Percentiles rank a stretch among this genome's conserved stretches.
These are phyloP conservation scores for Vararia minispora DNA, from an alignment of 768 basidiomycete species.

Conservation along the genomic window DNA sequence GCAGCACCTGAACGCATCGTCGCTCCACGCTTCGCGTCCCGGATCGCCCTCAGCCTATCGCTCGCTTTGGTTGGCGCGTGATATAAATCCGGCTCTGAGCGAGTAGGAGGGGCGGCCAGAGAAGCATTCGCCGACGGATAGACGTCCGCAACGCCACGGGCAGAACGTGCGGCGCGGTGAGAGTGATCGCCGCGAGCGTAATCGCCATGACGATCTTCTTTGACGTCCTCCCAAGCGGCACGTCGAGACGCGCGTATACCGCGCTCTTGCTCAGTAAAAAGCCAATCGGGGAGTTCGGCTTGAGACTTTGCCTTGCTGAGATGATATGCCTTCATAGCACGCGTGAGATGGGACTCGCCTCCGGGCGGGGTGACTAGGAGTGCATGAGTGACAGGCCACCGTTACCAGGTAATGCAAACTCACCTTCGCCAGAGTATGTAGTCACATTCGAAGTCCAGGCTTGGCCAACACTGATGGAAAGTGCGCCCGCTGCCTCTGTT, in stretches of 20 bases:
- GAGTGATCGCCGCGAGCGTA: conserved; percentile 9
- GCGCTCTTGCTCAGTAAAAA: conserved; percentile 50
- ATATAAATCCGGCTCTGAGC: neutral
- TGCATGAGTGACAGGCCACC: neutral
- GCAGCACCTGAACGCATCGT: no score
- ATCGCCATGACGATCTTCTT: conserved; percentile 8
- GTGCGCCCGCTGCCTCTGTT: conserved; percentile 36
- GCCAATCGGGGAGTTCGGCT: conserved; percentile 52
- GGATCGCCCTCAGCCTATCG: conserved; percentile 37
- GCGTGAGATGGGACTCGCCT: conserved; percentile 46
- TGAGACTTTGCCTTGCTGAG: conserved; percentile 46
- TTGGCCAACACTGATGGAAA: conserved; percentile 47
- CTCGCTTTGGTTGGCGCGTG: conserved; percentile 22
- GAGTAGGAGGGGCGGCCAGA: neutral
- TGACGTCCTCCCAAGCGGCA: conserved; percentile 11
- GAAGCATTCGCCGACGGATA: conserved; percentile 22
- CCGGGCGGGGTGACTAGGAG: conserved; percentile 39
- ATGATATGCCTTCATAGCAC: conserved; percentile 61
- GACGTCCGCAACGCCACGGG: conserved; percentile 26
- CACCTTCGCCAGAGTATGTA: conserved; percentile 10
- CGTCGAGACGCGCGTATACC: conserved; percentile 18
- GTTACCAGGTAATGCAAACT: neutral
- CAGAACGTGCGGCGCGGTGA: conserved; percentile 13
- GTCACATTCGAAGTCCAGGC: conserved; percentile 31
- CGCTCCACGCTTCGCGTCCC: conserved; percentile 35